A percentile compares a stretch with the other conserved stretches of the same genome.
Conservation (phyloP, 176 grass and related monocot species). For the Typha latifolia region DNA sequence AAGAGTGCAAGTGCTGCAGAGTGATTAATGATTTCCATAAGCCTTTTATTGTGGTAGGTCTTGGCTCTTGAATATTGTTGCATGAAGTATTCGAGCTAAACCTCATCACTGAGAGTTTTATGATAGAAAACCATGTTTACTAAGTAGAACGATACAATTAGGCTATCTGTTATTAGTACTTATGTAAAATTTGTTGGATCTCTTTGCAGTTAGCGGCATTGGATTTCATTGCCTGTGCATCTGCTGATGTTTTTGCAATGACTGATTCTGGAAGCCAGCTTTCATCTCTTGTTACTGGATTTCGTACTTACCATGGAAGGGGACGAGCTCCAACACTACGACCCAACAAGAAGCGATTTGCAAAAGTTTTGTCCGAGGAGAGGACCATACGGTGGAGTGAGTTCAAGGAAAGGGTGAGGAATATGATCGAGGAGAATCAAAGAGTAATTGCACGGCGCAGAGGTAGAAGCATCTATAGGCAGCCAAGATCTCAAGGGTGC, state of each 20-base stretch:
- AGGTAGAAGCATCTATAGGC: slow-evolving; percentile 78
- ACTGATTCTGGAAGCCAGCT: slow-evolving; percentile 97
- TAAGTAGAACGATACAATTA: no score
- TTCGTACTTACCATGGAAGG: slow-evolving; percentile 72
- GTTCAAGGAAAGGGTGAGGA: slow-evolving; percentile 56
- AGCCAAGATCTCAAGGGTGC: slow-evolving; percentile 79
- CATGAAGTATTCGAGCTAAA: no score
- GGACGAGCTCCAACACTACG: slow-evolving; percentile 64
- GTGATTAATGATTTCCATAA: no score
- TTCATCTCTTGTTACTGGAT: slow-evolving; percentile 82
- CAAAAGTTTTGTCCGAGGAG: slow-evolving; percentile 56
- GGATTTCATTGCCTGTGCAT: slow-evolving; percentile 89
- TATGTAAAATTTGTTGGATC: not conserved
- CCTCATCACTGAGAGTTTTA: no score
- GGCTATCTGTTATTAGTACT: no score
- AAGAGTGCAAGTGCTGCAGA: not conserved
- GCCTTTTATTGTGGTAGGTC: no score
- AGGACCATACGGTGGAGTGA: slow-evolving; percentile 43
- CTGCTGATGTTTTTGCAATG: slow-evolving; percentile 83
- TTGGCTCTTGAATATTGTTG: no score
- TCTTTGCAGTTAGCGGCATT: slow-evolving; percentile 61
- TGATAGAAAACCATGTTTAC: no score
- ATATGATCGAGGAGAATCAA: slow-evolving; percentile 88
- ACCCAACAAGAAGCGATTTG: slow-evolving; percentile 79
- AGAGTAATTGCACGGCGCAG: slow-evolving; percentile 44